Percentiles rank a stretch among this genome's conserved stretches.
These are phyloP conservation scores for Gossypium trilobum DNA, from an alignment of 441 rosid genomes.

Conservation along the genomic window DNA sequence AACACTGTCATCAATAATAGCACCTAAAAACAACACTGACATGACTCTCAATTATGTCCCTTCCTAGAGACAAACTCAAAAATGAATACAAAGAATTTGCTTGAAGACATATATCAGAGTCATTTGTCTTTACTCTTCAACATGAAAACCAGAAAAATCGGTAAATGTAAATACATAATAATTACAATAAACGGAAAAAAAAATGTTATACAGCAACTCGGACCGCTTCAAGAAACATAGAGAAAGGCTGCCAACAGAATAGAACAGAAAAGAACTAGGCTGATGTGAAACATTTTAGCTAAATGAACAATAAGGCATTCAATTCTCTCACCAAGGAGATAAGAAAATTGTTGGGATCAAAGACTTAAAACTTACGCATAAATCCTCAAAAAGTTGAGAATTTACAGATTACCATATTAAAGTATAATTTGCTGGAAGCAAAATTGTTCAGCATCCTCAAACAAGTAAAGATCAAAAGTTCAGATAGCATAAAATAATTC, in stretches of 20 bases:
- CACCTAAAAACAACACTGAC: neutral
- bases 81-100: neutral
- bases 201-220: neutral
- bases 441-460: neutral
- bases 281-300: neutral
- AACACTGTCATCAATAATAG: constrained; percentile 16
- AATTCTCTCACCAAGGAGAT: neutral
- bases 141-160: neutral
- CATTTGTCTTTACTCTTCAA: constrained; percentile 1
- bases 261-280: neutral
- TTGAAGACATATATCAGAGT: constrained; percentile 7
- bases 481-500: neutral
- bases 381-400: neutral
- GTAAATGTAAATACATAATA: neutral
- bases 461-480: constrained; percentile 4
- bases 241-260: neutral
- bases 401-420: neutral
- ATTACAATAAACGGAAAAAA: neutral
- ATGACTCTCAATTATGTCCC: neutral
- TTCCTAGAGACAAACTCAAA: neutral
- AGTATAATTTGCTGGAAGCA: neutral
- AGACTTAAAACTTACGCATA: neutral
- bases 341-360: neutral
- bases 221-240: neutral
- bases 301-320: neutral